Conservation (phyloP, 129 eudicot species). For the Escallonia herrerae region DNA sequence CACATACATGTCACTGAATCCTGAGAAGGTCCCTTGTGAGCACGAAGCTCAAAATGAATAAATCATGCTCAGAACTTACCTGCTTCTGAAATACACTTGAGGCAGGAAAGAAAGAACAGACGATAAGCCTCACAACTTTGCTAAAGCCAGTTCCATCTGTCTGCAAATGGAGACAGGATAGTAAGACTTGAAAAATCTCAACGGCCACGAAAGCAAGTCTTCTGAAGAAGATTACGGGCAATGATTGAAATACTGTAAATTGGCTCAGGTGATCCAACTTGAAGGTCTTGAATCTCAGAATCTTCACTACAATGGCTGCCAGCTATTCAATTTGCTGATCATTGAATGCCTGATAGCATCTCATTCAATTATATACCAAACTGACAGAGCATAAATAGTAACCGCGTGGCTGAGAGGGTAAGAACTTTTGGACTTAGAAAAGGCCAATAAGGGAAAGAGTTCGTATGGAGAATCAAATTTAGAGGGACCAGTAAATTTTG, state of each 20-base stretch:
- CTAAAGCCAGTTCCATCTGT: not conserved
- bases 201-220: not conserved
- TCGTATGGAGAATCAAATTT: no score
- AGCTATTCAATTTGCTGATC: not conserved
- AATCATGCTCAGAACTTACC: conserved; percentile 1
- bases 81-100: not conserved
- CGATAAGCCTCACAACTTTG: not conserved
- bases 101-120: not conserved
- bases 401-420: no score
- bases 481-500: no score
- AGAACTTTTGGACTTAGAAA: no score
- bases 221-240: not conserved
- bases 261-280: not conserved
- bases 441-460: no score
- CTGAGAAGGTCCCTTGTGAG: not conserved
- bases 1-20: not conserved
- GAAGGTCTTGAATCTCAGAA: not conserved
- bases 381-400: no score
- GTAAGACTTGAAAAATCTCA: not conserved
- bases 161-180: conserved; percentile 1
- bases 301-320: not conserved
- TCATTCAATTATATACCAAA: no score
- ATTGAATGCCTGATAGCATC: no score
- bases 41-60: not conserved
- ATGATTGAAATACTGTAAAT: not conserved